Evolutionary conservation across 192 early-diverging fungal genomes (phyloP), one percentile per base, ranked within the genome.

Genomic region (Fimicolochytrium jonesii): DNA sequence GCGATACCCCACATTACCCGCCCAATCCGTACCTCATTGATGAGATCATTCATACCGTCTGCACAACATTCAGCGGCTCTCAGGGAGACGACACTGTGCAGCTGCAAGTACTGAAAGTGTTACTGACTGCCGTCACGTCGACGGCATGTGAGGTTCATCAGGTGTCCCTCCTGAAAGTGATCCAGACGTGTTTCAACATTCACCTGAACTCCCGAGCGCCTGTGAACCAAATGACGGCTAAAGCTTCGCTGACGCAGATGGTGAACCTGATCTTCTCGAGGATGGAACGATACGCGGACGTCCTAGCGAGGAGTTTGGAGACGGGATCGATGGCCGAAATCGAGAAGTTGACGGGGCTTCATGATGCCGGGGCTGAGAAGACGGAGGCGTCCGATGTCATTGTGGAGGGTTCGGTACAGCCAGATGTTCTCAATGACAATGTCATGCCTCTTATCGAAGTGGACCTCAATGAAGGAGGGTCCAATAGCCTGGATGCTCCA

Each of bases 231-330:
- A 68, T 75, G 45, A 84, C 82, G n/a, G 74, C 79, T 2, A 82
- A 77, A 42, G 81, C 81, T 7, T 59, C 76, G 0, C 57, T 83
- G 23, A 86, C 79, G 1, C 81, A 86, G 56, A 84, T 82, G 74
- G 55, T 83, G 23, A 79, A 82, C 49, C 50, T 80, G 11, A 68
- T 84, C 10, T 84, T 85, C 59, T 79, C 79, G 20, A 33, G 72
- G 23, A 77, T 84, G 82, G 83, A 84, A 39, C 67, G 79, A 3
- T 83, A 75, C 56, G 48, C 75, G 2, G 59, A 70, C 20, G 57
- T 83, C 0, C 22, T 82, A 18, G 56, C 54, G 5, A 29, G 74
- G 37, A 76, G 70, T 37, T 44, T 63, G 18, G 68, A 74, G 64
- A 63, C 49, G 18, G 70, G 61, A 6, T 64, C 59, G 17, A 63